phyloP scores from a whole-genome alignment of 2,329 filamentous ascomycete genomes.

The Dothideomycetes sp. region DNA sequence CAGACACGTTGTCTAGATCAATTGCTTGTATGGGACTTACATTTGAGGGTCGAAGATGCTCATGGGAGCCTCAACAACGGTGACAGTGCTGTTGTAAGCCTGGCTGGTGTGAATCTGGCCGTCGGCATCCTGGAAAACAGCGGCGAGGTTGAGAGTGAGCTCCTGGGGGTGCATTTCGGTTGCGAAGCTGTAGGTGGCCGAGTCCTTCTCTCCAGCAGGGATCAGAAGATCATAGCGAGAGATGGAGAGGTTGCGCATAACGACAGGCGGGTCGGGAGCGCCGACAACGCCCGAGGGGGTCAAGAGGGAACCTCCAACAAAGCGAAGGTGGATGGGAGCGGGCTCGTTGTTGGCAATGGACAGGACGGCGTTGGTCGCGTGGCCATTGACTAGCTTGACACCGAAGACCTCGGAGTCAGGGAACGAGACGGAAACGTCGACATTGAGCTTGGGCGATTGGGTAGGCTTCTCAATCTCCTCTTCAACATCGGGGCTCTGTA shows the following conservation, averaged over 20 bases:
- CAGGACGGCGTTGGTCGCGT: slow-evolving; percentile 71
- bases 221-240: slow-evolving; percentile 65
- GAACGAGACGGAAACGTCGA: slow-evolving; percentile 50
- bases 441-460: slow-evolving; percentile 46
- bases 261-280: slow-evolving; percentile 41
- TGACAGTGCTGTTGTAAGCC: slow-evolving; percentile 73
- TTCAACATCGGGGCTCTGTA: slow-evolving; percentile 35
- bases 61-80: slow-evolving; percentile 80
- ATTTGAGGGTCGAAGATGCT: slow-evolving; percentile 94
- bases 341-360: slow-evolving; percentile 79
- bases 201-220: slow-evolving; percentile 65
- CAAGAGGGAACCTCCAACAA: slow-evolving; percentile 67
- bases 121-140: slow-evolving; percentile 59
- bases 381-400: slow-evolving; percentile 90
- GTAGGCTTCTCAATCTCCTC: slow-evolving; percentile 47
- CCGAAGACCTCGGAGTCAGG: slow-evolving; percentile 74
- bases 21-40: slow-evolving; percentile 46
- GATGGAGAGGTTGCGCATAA: slow-evolving; percentile 78
- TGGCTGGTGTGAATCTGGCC: slow-evolving; percentile 65
- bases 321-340: slow-evolving; percentile 61
- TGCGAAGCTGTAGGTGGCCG: slow-evolving; percentile 71
- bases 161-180: slow-evolving; percentile 92
- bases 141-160: slow-evolving; percentile 65
- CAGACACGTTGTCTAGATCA: not conserved
- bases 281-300: slow-evolving; percentile 45